Base-by-base conservation (phyloP, 2,329 filamentous ascomycete species). In the Phialemonium atrogriseum region DNA sequence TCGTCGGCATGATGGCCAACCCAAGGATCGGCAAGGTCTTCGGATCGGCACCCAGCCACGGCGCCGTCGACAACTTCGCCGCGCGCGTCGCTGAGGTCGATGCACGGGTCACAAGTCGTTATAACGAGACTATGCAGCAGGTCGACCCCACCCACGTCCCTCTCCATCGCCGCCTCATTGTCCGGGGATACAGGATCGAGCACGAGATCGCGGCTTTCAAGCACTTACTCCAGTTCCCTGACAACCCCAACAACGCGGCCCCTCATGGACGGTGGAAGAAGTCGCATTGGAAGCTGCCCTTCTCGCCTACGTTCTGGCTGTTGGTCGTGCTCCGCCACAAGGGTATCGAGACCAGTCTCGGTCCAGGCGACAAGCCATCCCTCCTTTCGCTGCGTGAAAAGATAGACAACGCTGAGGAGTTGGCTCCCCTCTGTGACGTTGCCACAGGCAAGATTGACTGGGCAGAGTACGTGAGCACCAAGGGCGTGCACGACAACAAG, bases 21-120 rank as follows among this genome's bases (percentile, higher is more conserved):
- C n/a, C 10, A 1, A 24, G 13, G 6, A 27, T 30, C 22, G 16
- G 26, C 5, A 37, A 26, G 13, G 15, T 46, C 4, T 37, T 32
- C 11, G 35, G 32, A 15, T 36, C 32, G 10, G 45, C 29, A 3
- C 42, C 43, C 3, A 41, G 37, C 3, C 24, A 42, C 21, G 32
- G 36, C 5, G 33, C 40, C 4, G 32, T 42, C 3, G 30, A 32
- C 32, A 44, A 48, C 37, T 38, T 46, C n/a, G 30, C 40, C 10
- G 21, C 36, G 13, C 34, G 36, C 2, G 1, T 31, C 11, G 15
- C 36, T 10, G 10, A 4, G 4, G 23, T 27, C 10, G 11, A 17
- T 10, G 5, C 10, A 4, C 12, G 9, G 5, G 30, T 35, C 5
- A 6, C 16, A 19, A n/a, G 13, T 5, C 10, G 16, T 5, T 23